Base-by-base conservation (phyloP, 2,329 filamentous ascomycete species). In the Aspergillus cejpii region DNA sequence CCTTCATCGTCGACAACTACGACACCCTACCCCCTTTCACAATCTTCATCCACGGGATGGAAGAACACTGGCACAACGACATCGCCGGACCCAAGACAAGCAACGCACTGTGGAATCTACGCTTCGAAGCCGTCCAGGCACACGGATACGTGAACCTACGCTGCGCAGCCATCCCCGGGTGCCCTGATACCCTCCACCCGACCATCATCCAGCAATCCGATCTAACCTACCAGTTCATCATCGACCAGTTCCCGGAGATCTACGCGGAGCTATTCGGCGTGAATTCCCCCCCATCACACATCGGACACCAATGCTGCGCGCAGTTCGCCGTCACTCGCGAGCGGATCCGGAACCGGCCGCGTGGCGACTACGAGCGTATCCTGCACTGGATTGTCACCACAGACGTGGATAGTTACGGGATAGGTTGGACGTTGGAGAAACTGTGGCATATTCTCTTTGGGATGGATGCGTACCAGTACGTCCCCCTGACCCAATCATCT, bases 1-100 rank as follows among this genome's bases (percentile, higher is more conserved):
- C 72, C 29, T 82, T 79, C 61, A 73, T 83, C 54, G 74, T 80
- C 54, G 77, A 81, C 58, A 73, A 77, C 59, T 83, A 84, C 64
- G 71, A 82, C 49, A 55, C 68, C 3, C 70, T 84, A 3, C 73
- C 78, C 2, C 77, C 80, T 43, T 70, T 81, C 48, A 69, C 70
- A 24, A 74, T 83, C 51, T 81, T 84, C 63, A 74, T 80, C 61
- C 80, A 84, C 57, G 73, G 75, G 10, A 75, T 81, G 47, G 71
- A 76, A 17, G 67, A 66, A 40, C 68, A 75, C 37, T 79, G 76
- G 76, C 77, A 80, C 60, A 80, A 79, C 55, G 76, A 79, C 50
- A 69, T 76, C 5, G 58, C 55, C 24, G 59, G 61, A 8, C 52
- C 62, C 14, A 50, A 51, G 15, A 66, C 65, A 10, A 53, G 48